Base-by-base conservation (phyloP, 768 basidiomycete genomes). In the Asterophora lycoperdoides region DNA sequence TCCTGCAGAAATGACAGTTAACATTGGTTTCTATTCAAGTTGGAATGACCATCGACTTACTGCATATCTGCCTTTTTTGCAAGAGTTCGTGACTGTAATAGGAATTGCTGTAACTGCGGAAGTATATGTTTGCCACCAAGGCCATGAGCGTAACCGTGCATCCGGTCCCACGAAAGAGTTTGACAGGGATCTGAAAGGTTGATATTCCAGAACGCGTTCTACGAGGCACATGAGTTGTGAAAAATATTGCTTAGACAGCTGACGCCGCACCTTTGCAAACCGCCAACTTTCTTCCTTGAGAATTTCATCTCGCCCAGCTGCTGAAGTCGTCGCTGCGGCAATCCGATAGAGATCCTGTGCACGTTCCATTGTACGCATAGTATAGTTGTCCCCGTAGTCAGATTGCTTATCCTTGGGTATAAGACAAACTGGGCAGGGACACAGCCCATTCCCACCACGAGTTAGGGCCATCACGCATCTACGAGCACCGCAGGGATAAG, bases 141-240 rank as follows among this genome's bases (percentile, higher is more conserved):
- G 4, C 69, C 69, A 5, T 20, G 23, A 17, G 55, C 37, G 32
- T 63, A 34, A 2, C 37, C 46, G 41, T 70, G 68, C 1, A 70
- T 46, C 0, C 44, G 44, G 42, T 71, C 64, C 23, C 64, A 68
- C 4, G 64, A 63, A 0, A 57, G 20, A 1, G 65, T 60, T 0
- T 17, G 15, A 40, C 66, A 44, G 4, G 60, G 62, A 43, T 65
- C 61, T 2, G 62, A 64, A 19, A 50, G 5, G 5, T 6, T n/a
- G 13, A 71, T 14, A 1, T 11, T 32, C 65, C 68, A 69, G 29
- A 70, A 69, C 0, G 59, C 54, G 52, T 64, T 68, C 65, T 18
- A 26, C 36, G 29, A 7, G 17, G 20, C 11, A 14, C 32, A 18
- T 38, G n/a, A 40, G 18, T n/a, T 11, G 29, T 28, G 38, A 32